A percentile compares a stretch with the other conserved stretches of the same genome.
These are phyloP conservation scores for Boletellus dicymbophilus DNA, from an alignment of 1,284 basidiomycete species.

Conservation along the genomic window DNA sequence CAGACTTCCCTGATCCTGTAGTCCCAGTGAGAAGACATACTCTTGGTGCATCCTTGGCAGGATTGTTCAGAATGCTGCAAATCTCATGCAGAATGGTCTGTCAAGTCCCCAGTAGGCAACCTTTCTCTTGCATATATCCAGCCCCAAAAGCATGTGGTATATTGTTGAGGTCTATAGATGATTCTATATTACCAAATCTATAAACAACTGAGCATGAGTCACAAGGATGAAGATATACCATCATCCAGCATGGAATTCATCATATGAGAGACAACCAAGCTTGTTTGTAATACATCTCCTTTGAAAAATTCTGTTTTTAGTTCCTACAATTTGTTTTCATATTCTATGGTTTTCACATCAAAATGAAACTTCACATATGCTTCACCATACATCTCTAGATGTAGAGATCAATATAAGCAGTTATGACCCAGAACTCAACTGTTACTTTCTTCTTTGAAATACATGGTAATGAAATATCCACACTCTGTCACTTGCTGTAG, in stretches of 20 bases:
- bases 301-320: background rate
- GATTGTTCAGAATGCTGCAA: conserved; percentile 16
- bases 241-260: background rate
- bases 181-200: background rate
- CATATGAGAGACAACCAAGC: background rate
- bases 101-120: background rate
- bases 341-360: background rate
- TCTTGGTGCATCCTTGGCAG: background rate
- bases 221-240: background rate
- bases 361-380: background rate
- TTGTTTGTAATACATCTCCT: background rate
- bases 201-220: too few species aligned
- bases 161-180: background rate
- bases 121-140: background rate
- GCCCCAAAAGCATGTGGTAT: background rate
- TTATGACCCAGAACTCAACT: background rate
- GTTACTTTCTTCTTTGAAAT: background rate
- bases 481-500: background rate
- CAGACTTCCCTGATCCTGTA: background rate
- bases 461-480: background rate
- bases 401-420: background rate
- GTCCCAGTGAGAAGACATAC: conserved; percentile 1
- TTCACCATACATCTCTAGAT: background rate
- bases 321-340: background rate
- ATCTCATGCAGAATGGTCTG: background rate